Base-by-base conservation (phyloP, 352 stramenopile genomes). In the Pythium biforme region DNA sequence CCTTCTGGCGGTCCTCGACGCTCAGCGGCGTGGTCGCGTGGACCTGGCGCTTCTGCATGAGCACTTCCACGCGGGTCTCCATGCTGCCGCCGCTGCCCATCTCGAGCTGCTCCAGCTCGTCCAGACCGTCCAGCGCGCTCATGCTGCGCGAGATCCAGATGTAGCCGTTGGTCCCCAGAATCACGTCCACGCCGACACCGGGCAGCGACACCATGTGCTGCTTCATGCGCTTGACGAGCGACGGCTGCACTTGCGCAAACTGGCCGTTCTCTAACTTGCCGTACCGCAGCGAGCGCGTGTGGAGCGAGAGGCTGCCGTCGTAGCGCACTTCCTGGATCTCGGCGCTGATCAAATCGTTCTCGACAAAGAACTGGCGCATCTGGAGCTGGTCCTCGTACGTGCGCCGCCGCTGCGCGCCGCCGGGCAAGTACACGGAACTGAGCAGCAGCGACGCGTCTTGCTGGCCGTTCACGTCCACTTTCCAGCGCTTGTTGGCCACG, bases 351-450 rank as follows among this genome's bases (percentile, higher is more conserved):
- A 99, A 79, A 73, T 99, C 97, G 62, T 96, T 95, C 76, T 99
- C 95, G 48, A 89, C 81, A 63, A 97, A 98, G 62, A 98, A 92
- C 41, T 76, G 81, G 33, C 96, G 79, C 97, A 99, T 99, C 63
- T 98, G 92, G 55, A 98, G 83, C 69, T 98, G 89, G 76, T 99
- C 97, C 61, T 98, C 95, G 59, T 97, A 95, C 29, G 96, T 99
- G 55, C 95, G 88, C n/a, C 97, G 93, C 12, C 97, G 90, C 73
- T 99, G 96, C 10, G 90, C 93, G 45, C 97, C 97, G 25, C 95
- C 96, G 0, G 96, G 95, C 17, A 99, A 72, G 68, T 97, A 98
- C 51, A 99, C 92, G 25, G 91, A 95, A 66, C 84, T 96, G 20
- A 99, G 83, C 75, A 97, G 89, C 39, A 99, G 81, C 62, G 75